Evolutionary conservation across 495 filamentous ascomycete genomes (phyloP).

Genomic region (Lindgomyces ingoldianus): DNA sequence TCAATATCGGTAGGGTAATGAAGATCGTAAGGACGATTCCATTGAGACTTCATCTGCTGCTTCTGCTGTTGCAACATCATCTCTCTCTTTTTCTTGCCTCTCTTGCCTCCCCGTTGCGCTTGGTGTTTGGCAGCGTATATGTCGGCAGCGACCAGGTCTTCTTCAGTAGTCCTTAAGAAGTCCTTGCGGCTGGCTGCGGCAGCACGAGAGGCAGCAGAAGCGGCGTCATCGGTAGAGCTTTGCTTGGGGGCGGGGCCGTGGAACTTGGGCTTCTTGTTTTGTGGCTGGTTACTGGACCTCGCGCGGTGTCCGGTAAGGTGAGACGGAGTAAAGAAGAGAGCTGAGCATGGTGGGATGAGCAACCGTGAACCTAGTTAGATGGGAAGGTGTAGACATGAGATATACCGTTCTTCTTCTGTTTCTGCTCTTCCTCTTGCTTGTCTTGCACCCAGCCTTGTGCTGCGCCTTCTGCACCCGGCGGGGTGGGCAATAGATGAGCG

Average conservation of each 20-base stretch:
- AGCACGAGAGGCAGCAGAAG: not conserved
- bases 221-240: not conserved
- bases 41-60: not conserved
- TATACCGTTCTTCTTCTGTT: not conserved
- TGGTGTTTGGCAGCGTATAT: not conserved
- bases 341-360: not conserved
- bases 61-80: not conserved
- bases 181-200: not conserved
- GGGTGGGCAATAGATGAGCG: not conserved
- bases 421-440: constrained; percentile 1
- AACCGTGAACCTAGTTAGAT: not conserved
- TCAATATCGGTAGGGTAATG: not conserved
- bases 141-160: not conserved
- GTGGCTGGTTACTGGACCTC: not conserved
- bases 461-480: not conserved
- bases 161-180: not conserved
- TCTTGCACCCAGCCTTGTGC: not conserved
- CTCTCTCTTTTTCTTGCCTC: not conserved
- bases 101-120: not conserved
- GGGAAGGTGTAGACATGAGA: not conserved
- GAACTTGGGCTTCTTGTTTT: not conserved
- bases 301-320: not conserved
- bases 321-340: not conserved
- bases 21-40: not conserved
- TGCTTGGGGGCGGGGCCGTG: not conserved